Base-by-base conservation (phyloP, 768 basidiomycete genomes). In the Phylloporus arenicola region DNA sequence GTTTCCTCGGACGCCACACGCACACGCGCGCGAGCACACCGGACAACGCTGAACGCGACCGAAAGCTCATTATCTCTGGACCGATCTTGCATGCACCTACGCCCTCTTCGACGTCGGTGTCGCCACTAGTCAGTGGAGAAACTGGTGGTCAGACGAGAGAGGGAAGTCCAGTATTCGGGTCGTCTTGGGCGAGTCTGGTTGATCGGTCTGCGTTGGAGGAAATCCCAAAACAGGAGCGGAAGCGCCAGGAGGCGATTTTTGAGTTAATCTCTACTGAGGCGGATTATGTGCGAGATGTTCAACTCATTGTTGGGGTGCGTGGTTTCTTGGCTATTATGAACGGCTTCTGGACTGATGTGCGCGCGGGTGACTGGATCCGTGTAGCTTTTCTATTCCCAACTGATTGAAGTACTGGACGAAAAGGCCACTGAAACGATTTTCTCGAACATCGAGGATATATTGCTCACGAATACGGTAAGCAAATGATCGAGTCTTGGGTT, bases 141-240 rank as follows among this genome's bases (percentile, higher is more conserved):
- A 12, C 12, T 2, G 25, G 30, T 7, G 54, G 51, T 30, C 64
- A 67, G 3, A 63, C 72, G 42, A 71, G 77, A 33, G 68, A 78
- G 39, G 73, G 67, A 1, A 83, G 80, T 62, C 79, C 84, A 5
- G 77, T 76, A 6, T 91, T 92, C 45, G 50, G 50, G 13, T 51
- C 92, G 80, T 92, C 92, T 0, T 98, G 95, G 95, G 84, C 90
- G 8, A 95, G 92, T 64, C 70, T 97, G 44, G 85, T 97, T 0
- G 89, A 96, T 59, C 83, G 83, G 55, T 80, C 83, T 30, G 91
- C 88, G 0, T 67, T 97, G 19, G 86, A 86, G 27, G 90, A 81
- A 6, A 84, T 97, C 39, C 87, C 90, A 1, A 64, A 76, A 1
- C 72, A 73, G 20, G 95, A 98, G 64, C 77, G 94, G 40, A 84